Base-by-base conservation (phyloP, 352 stramenopile genomes). In the Globisporangium paroecandrum region DNA sequence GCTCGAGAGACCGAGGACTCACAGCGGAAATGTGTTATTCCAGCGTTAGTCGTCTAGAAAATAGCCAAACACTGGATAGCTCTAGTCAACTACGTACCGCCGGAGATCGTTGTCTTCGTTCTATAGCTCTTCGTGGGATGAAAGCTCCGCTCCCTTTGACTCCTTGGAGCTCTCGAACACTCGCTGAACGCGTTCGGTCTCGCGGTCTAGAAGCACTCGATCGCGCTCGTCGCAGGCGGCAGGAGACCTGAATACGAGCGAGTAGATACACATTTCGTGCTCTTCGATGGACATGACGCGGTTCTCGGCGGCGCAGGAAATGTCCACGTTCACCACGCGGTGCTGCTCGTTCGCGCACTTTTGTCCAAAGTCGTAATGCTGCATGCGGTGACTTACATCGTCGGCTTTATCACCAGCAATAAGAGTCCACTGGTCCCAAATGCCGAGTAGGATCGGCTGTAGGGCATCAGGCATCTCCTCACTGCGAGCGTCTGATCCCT, bases 201-300 rank as follows among this genome's bases (percentile, higher is more conserved):
- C 69, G 2, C 69, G 32, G 38, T 69, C 66, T 18, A 65, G 9
- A 6, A 36, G 6, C 29, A 57, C 36, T 25, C 75, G 46, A 64
- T 87, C 64, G 4, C 38, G 34, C 12, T 22, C 24, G 18, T 72
- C 69, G 59, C 85, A 95, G 8, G 81, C 83, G 1, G 82, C 85
- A 0, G 85, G 82, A 0, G 85, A 89, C 61, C 76, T 87, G 62
- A 98, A 96, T 54, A 63, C 68, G 58, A 98, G 78, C 15, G 85
- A 77, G 72, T 98, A 98, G 36, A 87, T 69, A 66, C 94, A 98
- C 70, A 95, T 98, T 61, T 95, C 80, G 32, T 85, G 82, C 74
- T 98, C 94, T 58, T 98, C 87, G 7, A 97, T 83, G 9, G 79
- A 86, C n/a, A 95, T 13, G 1, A 98, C 68, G 53, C 82, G 87